Conservation (phyloP, 768 basidiomycete genomes). For the Cystobasidium ongulense region DNA sequence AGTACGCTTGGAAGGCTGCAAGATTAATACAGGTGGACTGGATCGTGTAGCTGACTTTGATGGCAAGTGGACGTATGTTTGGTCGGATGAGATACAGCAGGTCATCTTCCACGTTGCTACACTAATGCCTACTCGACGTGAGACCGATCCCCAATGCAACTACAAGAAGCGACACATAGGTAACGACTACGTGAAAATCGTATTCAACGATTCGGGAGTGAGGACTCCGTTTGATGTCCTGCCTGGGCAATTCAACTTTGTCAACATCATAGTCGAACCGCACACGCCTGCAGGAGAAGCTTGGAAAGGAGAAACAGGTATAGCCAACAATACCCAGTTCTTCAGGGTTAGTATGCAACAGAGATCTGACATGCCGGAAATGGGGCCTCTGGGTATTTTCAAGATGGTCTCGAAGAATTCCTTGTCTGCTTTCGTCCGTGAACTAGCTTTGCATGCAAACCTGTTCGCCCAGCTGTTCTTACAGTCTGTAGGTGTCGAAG, state of each 20-base stretch:
- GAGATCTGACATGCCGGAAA: conserved; percentile 83
- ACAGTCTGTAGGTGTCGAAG: conserved; percentile 33
- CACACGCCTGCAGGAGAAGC: conserved; percentile 75
- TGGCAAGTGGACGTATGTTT: conserved; percentile 93
- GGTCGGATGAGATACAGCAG: conserved; percentile 98
- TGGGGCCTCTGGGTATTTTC: conserved; percentile 82
- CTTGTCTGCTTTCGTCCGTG: conserved; percentile 76
- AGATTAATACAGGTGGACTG: conserved; percentile 66
- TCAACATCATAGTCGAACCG: conserved; percentile 94
- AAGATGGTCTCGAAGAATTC: conserved; percentile 85
- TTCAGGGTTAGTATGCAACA: conserved; percentile 90
- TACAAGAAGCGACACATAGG: conserved; percentile 94
- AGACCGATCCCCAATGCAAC: conserved; percentile 60
- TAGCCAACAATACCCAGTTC: conserved; percentile 57
- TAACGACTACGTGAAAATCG: conserved; percentile 89
- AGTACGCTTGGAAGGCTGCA: conserved; percentile 77
- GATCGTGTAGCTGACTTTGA: conserved; percentile 69
- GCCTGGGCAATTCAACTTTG: conserved; percentile 85
- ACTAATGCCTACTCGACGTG: conserved; percentile 73
- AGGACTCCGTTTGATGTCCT: conserved; percentile 87
- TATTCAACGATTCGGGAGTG: conserved; percentile 94
- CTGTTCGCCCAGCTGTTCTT: conserved; percentile 63
- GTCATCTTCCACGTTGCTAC: conserved; percentile 92
- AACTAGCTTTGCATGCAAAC: conserved; percentile 76
- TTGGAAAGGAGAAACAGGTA: conserved; percentile 73